These are phyloP conservation scores for Suillus placidus DNA, from an alignment of 768 basidiomycete genomes.

Conservation along the genomic window DNA sequence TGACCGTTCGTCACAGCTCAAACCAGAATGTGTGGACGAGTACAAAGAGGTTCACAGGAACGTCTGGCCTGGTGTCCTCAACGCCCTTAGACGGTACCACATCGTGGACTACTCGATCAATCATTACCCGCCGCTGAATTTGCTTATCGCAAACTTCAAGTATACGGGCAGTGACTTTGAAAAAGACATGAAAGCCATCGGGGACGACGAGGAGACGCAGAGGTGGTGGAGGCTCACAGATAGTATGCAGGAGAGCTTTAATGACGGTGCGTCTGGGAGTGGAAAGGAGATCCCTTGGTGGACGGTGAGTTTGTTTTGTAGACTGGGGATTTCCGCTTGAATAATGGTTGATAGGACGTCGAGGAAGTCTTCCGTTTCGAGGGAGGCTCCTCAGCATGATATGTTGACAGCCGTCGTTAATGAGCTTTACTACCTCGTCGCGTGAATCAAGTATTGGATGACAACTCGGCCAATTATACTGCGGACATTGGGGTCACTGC, in stretches of 20 bases:
- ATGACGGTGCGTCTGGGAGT: constrained; percentile 70
- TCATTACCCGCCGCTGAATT: constrained; percentile 59
- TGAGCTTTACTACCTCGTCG: neutral
- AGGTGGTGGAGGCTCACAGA: constrained; percentile 77
- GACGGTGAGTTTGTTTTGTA: constrained; percentile 38
- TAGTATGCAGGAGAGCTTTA: constrained; percentile 75
- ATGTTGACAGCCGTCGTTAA: neutral
- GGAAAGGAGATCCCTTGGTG: constrained; percentile 73
- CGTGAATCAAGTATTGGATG: neutral
- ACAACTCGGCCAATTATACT: neutral
- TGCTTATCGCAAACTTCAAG: constrained; percentile 81
- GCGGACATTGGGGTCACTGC: no score
- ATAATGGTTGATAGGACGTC: constrained; percentile 37
- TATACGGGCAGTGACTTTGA: constrained; percentile 69
- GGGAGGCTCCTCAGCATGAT: constrained; percentile 30
- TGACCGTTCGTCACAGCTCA: constrained; percentile 44
- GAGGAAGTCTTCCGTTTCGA: constrained; percentile 78
- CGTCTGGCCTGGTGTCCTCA: constrained; percentile 73
- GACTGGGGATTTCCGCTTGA: neutral
- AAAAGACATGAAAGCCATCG: constrained; percentile 65
- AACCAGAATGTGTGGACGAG: constrained; percentile 50
- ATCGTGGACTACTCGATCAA: constrained; percentile 79
- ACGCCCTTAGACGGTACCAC: constrained; percentile 60
- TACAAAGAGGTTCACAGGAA: constrained; percentile 61
- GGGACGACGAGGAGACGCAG: constrained; percentile 66